Base-by-base conservation (phyloP, 495 filamentous ascomycete genomes). In the Penicillium goetzii region DNA sequence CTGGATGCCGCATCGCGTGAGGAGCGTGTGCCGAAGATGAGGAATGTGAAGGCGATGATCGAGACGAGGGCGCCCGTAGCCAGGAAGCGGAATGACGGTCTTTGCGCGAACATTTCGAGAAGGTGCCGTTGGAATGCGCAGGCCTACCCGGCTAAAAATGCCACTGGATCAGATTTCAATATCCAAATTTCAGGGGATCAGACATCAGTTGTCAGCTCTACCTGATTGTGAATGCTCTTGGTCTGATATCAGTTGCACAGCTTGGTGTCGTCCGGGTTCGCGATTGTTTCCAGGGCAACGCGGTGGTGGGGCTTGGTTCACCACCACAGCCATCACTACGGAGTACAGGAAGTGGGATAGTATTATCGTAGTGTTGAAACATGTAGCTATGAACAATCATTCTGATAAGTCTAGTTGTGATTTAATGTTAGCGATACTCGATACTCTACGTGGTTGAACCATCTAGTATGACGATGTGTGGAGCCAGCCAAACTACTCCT, bases 21-120 rank as follows among this genome's bases (percentile, higher is more conserved):
- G 64, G 50, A 49, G 7, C 58, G 61, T 12, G 45, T 54, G 19
- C 36, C 26, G 59, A 73, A 62, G 38, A 77, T 32, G 36, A 79
- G 67, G 70, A 77, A 73, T 72, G 78, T 59, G 33, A 75, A 64
- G 36, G 69, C 32, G 30, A 73, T 34, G 4, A 80, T 52, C 1
- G 75, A 75, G 19, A 72, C 36, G 11, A 68, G 21, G 26, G 74
- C 74, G 56, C 75, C 76, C 0, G 67, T 68, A 54, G 66, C 75
- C 8, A 80, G 32, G 59, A 74, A 76, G 40, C 76, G 78, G 65
- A 76, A 63, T 61, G 72, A 68, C 26, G 72, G 60, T 28, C 65
- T 65, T 58, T 71, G 75, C 9, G 67, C 62, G n/a, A 70, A 33
- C 69, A 70, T 70, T 32, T 34, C 63, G 41, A 43, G 40, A 38